Percentiles rank a stretch among this genome's conserved stretches.
These are phyloP conservation scores for Eutypella sp. DNA, from an alignment of 2,329 filamentous ascomycete species.

Conservation along the genomic window DNA sequence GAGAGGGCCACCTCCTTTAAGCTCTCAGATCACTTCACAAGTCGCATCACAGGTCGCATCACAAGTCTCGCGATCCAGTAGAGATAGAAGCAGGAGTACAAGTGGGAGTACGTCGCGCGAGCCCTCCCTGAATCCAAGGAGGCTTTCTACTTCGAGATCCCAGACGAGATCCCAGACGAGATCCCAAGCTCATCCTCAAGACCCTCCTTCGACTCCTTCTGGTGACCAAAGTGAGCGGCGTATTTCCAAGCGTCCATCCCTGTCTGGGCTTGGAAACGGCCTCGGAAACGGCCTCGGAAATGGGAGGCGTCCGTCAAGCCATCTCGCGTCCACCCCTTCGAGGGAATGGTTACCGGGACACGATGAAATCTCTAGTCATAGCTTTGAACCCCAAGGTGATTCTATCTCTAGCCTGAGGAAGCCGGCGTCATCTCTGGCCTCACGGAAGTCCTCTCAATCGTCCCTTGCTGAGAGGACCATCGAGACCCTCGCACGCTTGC, in stretches of 20 bases:
- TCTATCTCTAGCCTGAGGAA: conserved; percentile 8
- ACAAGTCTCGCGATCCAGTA: no score
- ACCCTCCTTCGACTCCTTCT: background rate
- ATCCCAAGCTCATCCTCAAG: no score
- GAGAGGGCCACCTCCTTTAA: background rate
- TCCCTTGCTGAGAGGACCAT: conserved; percentile 81
- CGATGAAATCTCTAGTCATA: background rate
- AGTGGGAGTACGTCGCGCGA: background rate
- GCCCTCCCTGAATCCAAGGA: background rate
- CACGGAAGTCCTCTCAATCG: conserved; percentile 21
- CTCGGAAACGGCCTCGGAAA: background rate
- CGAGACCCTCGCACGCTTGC: conserved; percentile 73
- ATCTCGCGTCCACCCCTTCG: background rate
- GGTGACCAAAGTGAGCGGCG: background rate
- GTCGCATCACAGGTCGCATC: no score
- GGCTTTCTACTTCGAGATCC: background rate
- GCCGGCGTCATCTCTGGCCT: background rate
- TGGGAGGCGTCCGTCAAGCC: background rate
- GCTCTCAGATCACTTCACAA: background rate
- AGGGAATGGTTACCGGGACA: no score
- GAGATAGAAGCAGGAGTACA: background rate
- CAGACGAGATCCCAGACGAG: background rate
- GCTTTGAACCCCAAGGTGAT: background rate
- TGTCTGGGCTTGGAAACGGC: background rate
- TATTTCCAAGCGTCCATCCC: background rate